Base-by-base conservation (phyloP, 129 eudicot genomes). In the Chrysanthemum lavandulifolium region DNA sequence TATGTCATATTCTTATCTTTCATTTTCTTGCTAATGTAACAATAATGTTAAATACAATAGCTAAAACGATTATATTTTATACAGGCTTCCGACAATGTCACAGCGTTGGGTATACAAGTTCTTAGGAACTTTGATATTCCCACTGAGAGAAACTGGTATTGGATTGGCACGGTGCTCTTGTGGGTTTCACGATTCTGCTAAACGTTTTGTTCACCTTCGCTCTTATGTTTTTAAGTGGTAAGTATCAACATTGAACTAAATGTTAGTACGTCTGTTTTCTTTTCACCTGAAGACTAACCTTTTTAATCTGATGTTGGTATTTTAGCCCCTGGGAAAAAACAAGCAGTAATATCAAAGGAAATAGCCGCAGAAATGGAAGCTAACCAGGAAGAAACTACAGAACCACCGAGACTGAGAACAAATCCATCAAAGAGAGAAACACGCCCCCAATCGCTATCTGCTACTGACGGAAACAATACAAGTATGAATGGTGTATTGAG, bases 311-410 rank as follows among this genome's bases (percentile, higher is more conserved):
- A 16, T 55, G 25, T 58, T 65, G 47, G 25, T 71, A 63, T 71
- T 21, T 50, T 66, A 95, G 99, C 99, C 56, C 90, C 83, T 68
- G 97, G 96, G 68, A 88, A 82, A 77, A 87, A 82, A 61, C 99
- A 95, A 83, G 99, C 97, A 43, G 74, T 88, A 76, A 90, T 95
- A 75, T 85, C 99, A 5, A 86, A 91, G 62, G 99, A 95, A 76
- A 81, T 80, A 31, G 96, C 94, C 11, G 75, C 61, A n/a, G 96
- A 88, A 68, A 86, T 87, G 92, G 91, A 88, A 76, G 75, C 76
- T n/a, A 85, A 76, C 68, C 71, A 78, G 16, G 89, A 81, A 67
- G 91, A 90, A 65, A 57, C 84, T 10, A 45, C 77, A 8, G 95
- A 83, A 78, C 19, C 67, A 12, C 88, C 88, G 43, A 84, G 97